phyloP scores from a whole-genome alignment of 2,329 filamentous ascomycete species.

The Rachicladosporium sp. region DNA sequence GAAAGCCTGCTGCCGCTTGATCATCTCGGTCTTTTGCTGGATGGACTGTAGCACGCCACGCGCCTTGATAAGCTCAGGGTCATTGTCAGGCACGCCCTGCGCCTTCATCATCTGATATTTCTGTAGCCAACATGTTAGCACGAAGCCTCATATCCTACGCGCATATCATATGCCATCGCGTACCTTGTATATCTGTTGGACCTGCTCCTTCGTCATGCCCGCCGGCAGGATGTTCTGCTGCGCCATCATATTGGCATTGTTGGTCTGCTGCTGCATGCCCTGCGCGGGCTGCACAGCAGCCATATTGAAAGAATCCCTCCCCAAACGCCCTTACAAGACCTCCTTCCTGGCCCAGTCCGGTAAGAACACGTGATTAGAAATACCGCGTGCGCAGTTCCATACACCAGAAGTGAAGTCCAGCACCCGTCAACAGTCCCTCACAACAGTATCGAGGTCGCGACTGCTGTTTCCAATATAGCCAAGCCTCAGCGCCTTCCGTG shows the following conservation, averaged over 20 bases:
- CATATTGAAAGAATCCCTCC: slow-evolving; percentile 2
- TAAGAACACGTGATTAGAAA: no score
- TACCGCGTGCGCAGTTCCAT: no score
- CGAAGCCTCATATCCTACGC: neutral
- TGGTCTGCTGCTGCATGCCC: slow-evolving; percentile 8
- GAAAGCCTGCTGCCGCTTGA: slow-evolving; percentile 38
- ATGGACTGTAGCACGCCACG: slow-evolving; percentile 63
- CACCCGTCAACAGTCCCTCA: no score
- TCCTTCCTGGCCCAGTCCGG: neutral
- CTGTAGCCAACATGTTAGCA: slow-evolving; percentile 33
- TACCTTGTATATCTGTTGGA: slow-evolving; percentile 63
- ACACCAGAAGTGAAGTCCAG: no score
- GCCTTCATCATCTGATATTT: slow-evolving; percentile 85
- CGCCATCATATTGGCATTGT: slow-evolving; percentile 29
- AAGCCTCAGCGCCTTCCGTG: no score
- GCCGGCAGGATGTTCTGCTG: slow-evolving; percentile 37
- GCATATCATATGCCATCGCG: no score
- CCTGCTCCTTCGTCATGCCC: slow-evolving; percentile 62
- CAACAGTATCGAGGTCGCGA: no score
- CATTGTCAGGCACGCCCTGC: slow-evolving; percentile 63
- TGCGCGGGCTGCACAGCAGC: slow-evolving; percentile 10
- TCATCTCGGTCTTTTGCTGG: slow-evolving; percentile 34
- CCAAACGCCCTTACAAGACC: neutral
- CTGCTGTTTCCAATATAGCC: no score
- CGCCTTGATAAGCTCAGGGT: slow-evolving; percentile 79